Conservation (phyloP, 805 yeast species). For the Candida fluviatilis region DNA sequence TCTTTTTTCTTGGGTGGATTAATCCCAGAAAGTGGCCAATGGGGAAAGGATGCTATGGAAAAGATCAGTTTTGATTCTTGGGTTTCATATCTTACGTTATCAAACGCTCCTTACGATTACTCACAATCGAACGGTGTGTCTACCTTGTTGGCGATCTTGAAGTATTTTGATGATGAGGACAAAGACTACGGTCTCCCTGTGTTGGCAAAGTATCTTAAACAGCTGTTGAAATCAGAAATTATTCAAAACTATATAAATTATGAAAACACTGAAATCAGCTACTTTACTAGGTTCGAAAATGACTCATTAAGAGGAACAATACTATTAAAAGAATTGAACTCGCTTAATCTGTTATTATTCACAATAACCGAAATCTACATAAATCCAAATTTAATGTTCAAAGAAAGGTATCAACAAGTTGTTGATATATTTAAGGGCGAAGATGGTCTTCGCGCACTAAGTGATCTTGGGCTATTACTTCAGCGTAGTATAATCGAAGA, state of each 20-base stretch:
- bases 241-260: conserved; percentile 28
- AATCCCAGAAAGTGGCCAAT: conserved; percentile 47
- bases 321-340: conserved; percentile 32
- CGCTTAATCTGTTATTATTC: conserved; percentile 43
- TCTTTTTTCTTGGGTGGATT: conserved; percentile 49
- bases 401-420: conserved; percentile 40
- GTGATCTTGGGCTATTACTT: conserved; percentile 42
- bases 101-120: conserved; percentile 60
- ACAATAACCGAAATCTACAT: conserved; percentile 54
- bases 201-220: conserved; percentile 30
- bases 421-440: conserved; percentile 38
- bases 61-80: conserved; percentile 40
- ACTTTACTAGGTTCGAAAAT: conserved; percentile 29
- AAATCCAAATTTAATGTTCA: conserved; percentile 48
- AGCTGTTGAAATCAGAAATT: conserved; percentile 23
- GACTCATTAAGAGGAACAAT: conserved; percentile 24
- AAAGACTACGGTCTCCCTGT: conserved; percentile 43
- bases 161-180: conserved; percentile 52
- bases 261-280: conserved; percentile 27
- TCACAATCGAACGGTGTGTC: conserved; percentile 50
- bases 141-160: conserved; percentile 51
- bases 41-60: conserved; percentile 39
- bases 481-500: conserved; percentile 57
- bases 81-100: conserved; percentile 44
- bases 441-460: conserved; percentile 38